Evolutionary conservation across 2,329 filamentous ascomycete genomes (phyloP).

Genomic region (Ceratocystis smalleyi): DNA sequence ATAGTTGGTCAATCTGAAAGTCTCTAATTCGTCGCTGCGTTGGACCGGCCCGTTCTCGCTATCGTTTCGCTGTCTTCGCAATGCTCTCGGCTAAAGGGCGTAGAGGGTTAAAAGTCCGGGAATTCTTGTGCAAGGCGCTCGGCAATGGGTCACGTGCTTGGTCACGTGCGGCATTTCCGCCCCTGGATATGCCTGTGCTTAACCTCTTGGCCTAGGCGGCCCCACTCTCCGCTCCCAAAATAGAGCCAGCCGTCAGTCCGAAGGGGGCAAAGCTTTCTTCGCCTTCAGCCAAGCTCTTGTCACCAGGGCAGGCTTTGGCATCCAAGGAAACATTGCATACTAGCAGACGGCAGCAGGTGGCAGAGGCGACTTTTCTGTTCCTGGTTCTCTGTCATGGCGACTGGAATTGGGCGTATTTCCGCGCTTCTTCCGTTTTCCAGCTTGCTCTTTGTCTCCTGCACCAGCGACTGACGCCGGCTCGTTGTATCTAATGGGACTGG

Average conservation of each 20-base stretch:
- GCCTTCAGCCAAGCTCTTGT: neutral
- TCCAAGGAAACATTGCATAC: too few relatives aligned
- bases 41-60: neutral
- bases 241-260: neutral
- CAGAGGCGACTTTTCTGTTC: too few relatives aligned
- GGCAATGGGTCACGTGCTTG: neutral
- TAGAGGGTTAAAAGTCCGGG: neutral
- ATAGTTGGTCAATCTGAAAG: neutral
- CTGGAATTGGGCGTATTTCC: too few relatives aligned
- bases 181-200: neutral
- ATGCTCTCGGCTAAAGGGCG: neutral
- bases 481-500: too few relatives aligned
- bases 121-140: neutral
- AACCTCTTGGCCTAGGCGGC: constrained; percentile 1
- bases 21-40: neutral
- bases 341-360: too few relatives aligned
- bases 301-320: neutral
- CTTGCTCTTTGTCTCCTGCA: too few relatives aligned
- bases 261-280: neutral
- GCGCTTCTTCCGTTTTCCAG: too few relatives aligned
- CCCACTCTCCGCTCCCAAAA: constrained; percentile 7
- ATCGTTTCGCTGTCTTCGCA: neutral
- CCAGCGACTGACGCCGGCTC: too few relatives aligned
- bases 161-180: neutral
- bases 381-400: too few relatives aligned